These are phyloP conservation scores for Pythium periplocum DNA, from an alignment of 352 stramenopile species.

Conservation along the genomic window DNA sequence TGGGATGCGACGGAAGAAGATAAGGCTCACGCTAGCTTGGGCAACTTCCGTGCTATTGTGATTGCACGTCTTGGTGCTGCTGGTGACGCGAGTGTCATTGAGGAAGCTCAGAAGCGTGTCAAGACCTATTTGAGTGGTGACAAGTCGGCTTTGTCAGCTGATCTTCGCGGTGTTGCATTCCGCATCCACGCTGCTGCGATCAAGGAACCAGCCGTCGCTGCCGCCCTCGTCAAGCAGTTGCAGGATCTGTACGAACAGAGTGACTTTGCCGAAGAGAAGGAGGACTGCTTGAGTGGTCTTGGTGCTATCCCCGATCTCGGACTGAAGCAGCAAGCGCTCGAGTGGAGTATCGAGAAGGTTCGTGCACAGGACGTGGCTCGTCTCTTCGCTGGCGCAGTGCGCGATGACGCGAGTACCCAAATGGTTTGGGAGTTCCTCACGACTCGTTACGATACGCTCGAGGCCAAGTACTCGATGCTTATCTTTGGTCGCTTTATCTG, in stretches of 20 bases:
- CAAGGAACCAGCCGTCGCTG: slow-evolving; percentile 1
- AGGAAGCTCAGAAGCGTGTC: slow-evolving; percentile 52
- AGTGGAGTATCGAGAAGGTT: slow-evolving; percentile 66
- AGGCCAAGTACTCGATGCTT: neutral
- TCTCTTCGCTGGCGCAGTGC: slow-evolving; percentile 32
- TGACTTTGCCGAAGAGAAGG: slow-evolving; percentile 63
- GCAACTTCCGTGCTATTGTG: slow-evolving; percentile 52
- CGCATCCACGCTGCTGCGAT: slow-evolving; percentile 30
- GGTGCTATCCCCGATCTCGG: slow-evolving; percentile 33
- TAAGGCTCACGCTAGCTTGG: slow-evolving; percentile 14
- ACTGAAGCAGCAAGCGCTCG: slow-evolving; percentile 57
- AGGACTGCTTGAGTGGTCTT: slow-evolving; percentile 52
- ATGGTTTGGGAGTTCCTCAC: neutral
- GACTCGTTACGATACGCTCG: neutral
- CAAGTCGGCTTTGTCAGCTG: slow-evolving; percentile 34
- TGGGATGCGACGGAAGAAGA: slow-evolving; percentile 34
- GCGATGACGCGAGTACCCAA: neutral
- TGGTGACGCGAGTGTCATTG: slow-evolving; percentile 42
- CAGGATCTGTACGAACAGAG: slow-evolving; percentile 55
- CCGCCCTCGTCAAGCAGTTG: slow-evolving; percentile 39
- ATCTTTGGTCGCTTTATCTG: neutral
- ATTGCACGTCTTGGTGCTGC: slow-evolving; percentile 48
- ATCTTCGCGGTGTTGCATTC: slow-evolving; percentile 58
- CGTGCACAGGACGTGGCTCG: slow-evolving; percentile 58
- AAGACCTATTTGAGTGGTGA: slow-evolving; percentile 42